Evolutionary conservation across 345 rosid species (phyloP).

Genomic region (Lumnitzera racemosa): DNA sequence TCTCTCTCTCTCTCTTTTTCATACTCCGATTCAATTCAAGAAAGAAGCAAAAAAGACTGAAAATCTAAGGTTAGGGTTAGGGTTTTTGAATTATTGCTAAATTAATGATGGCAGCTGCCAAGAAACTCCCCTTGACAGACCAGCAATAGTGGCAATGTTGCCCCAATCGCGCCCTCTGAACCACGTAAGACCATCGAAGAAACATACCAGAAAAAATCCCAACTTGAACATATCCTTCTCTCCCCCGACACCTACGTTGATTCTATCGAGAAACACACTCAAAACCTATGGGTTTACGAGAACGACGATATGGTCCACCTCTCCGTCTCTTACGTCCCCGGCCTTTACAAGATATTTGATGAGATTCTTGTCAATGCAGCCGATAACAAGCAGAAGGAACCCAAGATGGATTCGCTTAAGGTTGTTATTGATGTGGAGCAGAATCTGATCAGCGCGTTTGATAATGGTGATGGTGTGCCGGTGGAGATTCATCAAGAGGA

Average conservation of each 20-base stretch:
- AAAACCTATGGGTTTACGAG: conserved; percentile 79
- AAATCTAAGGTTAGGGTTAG: too few relatives aligned
- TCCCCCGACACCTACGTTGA: conserved; percentile 97
- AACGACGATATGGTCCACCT: conserved; percentile 60
- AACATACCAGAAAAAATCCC: conserved; percentile 95
- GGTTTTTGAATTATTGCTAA: too few relatives aligned
- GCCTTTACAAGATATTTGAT: conserved; percentile 93
- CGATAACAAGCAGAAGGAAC: conserved; percentile 89
- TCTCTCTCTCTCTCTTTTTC: too few relatives aligned
- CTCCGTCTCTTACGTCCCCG: conserved; percentile 68
- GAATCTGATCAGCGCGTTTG: conserved; percentile 67
- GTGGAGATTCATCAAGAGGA: conserved; percentile 95
- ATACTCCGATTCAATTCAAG: too few relatives aligned
- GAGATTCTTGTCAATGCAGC: conserved; percentile 96
- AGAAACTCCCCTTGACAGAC: conserved; percentile 50
- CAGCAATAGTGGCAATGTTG: conserved; percentile 59
- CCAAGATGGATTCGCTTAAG: conserved; percentile 61
- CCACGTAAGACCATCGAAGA: conserved; percentile 66
- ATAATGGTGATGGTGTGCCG: conserved; percentile 88
- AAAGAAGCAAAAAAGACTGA: too few relatives aligned
- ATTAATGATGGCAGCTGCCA: conserved; percentile 22
- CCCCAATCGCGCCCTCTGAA: conserved; percentile 6
- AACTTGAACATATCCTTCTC: conserved; percentile 92
- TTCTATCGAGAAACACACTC: conserved; percentile 87
- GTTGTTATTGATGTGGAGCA: conserved; percentile 69